Evolutionary conservation across 2,329 filamentous ascomycete species (phyloP).

Genomic region (Sporothrix luriei): DNA sequence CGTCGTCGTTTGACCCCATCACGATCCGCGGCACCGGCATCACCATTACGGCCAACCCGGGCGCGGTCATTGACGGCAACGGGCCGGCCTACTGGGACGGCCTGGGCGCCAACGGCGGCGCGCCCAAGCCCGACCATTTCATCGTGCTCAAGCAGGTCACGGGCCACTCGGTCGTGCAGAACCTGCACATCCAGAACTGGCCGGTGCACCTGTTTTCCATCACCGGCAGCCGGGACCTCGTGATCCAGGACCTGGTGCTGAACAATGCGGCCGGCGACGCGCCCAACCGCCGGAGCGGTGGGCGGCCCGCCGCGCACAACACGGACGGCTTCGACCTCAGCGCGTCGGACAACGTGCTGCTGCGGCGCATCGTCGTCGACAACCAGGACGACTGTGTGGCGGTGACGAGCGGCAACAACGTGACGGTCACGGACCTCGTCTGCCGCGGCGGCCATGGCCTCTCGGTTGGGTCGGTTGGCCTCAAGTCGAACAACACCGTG

Average conservation of each 20-base stretch:
- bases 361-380: slow-evolving; percentile 2
- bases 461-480: slow-evolving; percentile 3
- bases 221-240: neutral
- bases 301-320: neutral
- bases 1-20: neutral
- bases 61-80: slow-evolving; percentile 16
- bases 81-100: slow-evolving; percentile 7
- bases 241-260: neutral
- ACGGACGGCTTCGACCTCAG: slow-evolving; percentile 4
- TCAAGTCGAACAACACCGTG: slow-evolving; percentile 10
- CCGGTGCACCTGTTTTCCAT: slow-evolving; percentile 1
- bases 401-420: slow-evolving; percentile 6
- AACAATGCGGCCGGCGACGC: neutral
- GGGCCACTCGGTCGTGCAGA: neutral
- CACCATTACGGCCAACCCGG: neutral
- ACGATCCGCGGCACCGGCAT: neutral
- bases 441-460: slow-evolving; percentile 13
- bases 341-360: neutral
- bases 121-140: slow-evolving; percentile 3
- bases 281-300: neutral
- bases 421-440: neutral
- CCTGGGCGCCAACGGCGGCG: slow-evolving; percentile 5
- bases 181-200: neutral
- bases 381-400: slow-evolving; percentile 16
- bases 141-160: neutral